Conservation (phyloP, 306 rosid species). For the Trifolium repens region DNA sequence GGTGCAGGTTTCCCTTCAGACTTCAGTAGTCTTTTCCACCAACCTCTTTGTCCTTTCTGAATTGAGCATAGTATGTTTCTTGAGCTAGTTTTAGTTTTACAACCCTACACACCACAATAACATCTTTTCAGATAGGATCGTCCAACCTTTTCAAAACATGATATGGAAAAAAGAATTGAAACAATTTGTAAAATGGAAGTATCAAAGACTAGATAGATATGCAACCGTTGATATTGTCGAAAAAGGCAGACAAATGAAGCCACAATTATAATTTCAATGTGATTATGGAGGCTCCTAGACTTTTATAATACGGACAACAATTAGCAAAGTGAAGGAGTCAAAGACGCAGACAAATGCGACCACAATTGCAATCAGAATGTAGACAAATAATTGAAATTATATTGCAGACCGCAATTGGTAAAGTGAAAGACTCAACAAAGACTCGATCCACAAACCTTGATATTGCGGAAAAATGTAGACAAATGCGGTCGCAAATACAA, state of each 20-base stretch:
- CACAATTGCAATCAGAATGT: not conserved
- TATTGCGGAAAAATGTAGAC: not conserved
- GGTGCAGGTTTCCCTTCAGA: constrained; percentile 87
- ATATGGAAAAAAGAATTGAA: not conserved
- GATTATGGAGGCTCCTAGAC: too few relatives aligned
- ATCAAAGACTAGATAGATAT: not conserved
- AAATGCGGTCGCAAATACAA: not conserved
- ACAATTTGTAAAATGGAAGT: not conserved
- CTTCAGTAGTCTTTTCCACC: constrained; percentile 87
- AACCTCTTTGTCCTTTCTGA: constrained; percentile 75
- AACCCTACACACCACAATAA: constrained; percentile 50
- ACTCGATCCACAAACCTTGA: not conserved
- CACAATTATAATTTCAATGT: not conserved
- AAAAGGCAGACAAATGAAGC: not conserved
- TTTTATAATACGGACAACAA: not conserved
- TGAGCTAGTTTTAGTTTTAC: constrained; percentile 71
- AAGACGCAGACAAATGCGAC: not conserved
- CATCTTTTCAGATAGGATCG: constrained; percentile 23
- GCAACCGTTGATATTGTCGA: not conserved
- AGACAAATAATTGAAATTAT: too few relatives aligned
- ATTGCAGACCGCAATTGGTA: not conserved
- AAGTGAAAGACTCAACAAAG: not conserved
- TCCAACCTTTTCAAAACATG: constrained; percentile 26
- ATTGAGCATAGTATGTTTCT: constrained; percentile 79
- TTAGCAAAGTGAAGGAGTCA: not conserved